Percentiles rank a stretch among this genome's conserved stretches.
Conservation (phyloP, 306 rosid species). For the Pueraria montana region DNA sequence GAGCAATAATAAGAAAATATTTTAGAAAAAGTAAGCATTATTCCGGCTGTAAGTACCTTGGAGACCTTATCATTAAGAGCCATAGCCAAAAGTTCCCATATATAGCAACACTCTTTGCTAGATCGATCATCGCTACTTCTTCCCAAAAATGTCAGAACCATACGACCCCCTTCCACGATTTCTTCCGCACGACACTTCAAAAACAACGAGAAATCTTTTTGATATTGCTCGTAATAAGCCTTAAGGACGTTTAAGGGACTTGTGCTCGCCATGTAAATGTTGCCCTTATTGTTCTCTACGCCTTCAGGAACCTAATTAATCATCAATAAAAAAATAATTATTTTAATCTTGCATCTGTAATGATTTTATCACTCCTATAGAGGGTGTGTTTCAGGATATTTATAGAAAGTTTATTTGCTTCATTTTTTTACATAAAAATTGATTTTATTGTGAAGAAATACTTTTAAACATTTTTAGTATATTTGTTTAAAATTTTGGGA, state of each 20-base stretch:
- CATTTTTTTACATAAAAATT: too few relatives aligned
- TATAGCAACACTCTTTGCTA: slow-evolving; percentile 64
- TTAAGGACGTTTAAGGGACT: slow-evolving; percentile 59
- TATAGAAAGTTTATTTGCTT: too few relatives aligned
- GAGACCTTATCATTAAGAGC: slow-evolving; percentile 63
- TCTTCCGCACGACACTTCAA: slow-evolving; percentile 63
- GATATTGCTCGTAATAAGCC: slow-evolving; percentile 66
- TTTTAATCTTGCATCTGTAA: background rate
- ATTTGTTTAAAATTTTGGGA: too few relatives aligned
- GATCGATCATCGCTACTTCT: slow-evolving; percentile 60
- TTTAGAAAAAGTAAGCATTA: background rate
- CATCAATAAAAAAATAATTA: background rate
- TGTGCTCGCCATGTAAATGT: slow-evolving; percentile 60
- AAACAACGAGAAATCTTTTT: slow-evolving; percentile 61
- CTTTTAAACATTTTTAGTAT: too few relatives aligned
- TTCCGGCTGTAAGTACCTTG: slow-evolving; percentile 46
- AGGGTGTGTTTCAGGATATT: too few relatives aligned
- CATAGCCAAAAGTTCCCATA: slow-evolving; percentile 68
- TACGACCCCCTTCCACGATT: slow-evolving; percentile 58
- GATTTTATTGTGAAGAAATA: too few relatives aligned
- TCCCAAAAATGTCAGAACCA: slow-evolving; percentile 70
- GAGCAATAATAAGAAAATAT: too few relatives aligned
- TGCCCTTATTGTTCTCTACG: slow-evolving; percentile 64
- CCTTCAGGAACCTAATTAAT: slow-evolving; percentile 67
- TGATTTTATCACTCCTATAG: too few relatives aligned